Percentiles rank a stretch among this genome's conserved stretches.
phyloP scores from a whole-genome alignment of 2,329 filamentous ascomycete genomes.

The Coleophoma cylindrospora region DNA sequence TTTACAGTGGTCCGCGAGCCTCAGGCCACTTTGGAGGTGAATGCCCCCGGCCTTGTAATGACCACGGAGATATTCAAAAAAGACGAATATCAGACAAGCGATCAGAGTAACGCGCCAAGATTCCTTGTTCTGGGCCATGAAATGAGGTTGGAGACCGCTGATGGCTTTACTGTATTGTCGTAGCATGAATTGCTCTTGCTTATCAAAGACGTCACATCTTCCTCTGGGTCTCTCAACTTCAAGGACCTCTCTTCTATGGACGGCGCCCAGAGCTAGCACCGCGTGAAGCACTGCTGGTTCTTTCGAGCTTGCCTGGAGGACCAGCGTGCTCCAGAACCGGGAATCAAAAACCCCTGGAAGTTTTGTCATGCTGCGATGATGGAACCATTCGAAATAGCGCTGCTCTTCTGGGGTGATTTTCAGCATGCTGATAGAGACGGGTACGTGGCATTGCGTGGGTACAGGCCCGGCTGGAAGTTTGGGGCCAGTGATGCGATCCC shows the following conservation, averaged over 20 bases:
- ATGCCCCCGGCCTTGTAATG: slow-evolving; percentile 29
- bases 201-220: slow-evolving; percentile 8
- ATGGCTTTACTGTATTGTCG: slow-evolving; percentile 47
- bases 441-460: slow-evolving; percentile 16
- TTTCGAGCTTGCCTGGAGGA: slow-evolving; percentile 30
- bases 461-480: too few species aligned
- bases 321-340: slow-evolving; percentile 28
- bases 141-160: slow-evolving; percentile 30
- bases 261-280: slow-evolving; percentile 30
- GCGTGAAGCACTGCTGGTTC: slow-evolving; percentile 31
- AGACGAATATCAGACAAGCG: slow-evolving; percentile 45
- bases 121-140: slow-evolving; percentile 26
- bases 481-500: slow-evolving; percentile 22
- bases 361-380: slow-evolving; percentile 36
- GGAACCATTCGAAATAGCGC: slow-evolving; percentile 40
- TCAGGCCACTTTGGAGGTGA: slow-evolving; percentile 39
- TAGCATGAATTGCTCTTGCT: slow-evolving; percentile 30
- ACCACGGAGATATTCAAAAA: slow-evolving; percentile 47
- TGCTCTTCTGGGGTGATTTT: slow-evolving; percentile 25
- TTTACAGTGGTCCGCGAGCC: slow-evolving; percentile 15
- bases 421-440: slow-evolving; percentile 33
- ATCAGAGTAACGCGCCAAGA: slow-evolving; percentile 31
- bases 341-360: slow-evolving; percentile 30
- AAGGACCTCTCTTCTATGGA: slow-evolving; percentile 31
- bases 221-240: slow-evolving; percentile 18